phyloP scores from a whole-genome alignment of 257 asterid species.

The Solanum pennellii region DNA sequence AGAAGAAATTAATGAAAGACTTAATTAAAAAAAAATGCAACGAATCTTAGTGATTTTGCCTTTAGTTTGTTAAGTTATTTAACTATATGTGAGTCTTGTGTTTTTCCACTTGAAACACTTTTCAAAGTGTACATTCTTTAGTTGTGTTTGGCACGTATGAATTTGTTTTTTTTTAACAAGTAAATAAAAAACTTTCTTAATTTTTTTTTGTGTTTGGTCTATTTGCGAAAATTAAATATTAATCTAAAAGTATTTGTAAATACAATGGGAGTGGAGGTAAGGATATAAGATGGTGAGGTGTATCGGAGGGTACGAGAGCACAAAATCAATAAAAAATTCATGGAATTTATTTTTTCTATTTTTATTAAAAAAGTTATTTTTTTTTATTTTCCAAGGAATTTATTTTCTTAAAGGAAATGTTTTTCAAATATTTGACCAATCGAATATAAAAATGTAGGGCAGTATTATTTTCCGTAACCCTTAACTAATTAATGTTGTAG shows the following conservation, averaged over 20 bases:
- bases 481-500: neutral
- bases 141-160: too few relatives aligned
- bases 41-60: neutral
- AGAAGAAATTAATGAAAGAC: neutral
- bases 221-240: too few relatives aligned
- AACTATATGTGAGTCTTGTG: neutral
- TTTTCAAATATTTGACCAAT: neutral
- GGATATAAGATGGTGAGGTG: neutral
- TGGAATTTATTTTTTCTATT: too few relatives aligned
- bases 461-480: too few relatives aligned
- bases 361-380: neutral
- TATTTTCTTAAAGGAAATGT: too few relatives aligned
- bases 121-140: neutral
- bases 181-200: too few relatives aligned
- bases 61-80: neutral
- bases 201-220: too few relatives aligned
- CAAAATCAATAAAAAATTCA: too few relatives aligned
- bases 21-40: too few relatives aligned
- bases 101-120: neutral
- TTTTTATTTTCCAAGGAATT: too few relatives aligned
- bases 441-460: neutral
- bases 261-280: neutral
- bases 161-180: too few relatives aligned
- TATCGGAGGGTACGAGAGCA: neutral
- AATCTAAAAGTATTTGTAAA: too few relatives aligned